Conservation (phyloP, 2,329 filamentous ascomycete genomes). For the Paecilomyces sp. region DNA sequence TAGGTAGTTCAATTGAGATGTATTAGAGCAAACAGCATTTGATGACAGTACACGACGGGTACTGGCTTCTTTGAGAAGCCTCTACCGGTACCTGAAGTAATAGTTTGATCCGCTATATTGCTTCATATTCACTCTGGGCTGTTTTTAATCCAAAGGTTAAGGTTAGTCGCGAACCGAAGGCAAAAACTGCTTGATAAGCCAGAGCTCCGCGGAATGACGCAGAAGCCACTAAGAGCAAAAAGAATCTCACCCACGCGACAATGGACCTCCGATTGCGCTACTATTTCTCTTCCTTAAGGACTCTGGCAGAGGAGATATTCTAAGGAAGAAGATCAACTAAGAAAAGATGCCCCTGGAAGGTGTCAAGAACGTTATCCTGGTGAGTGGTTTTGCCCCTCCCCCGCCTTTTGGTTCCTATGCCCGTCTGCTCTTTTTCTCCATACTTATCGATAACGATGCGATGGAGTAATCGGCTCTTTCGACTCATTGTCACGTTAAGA, state of each 20-base stretch:
- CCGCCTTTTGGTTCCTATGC: background rate
- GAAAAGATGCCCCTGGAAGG: constrained; percentile 33
- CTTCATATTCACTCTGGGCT: no score
- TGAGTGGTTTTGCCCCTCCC: constrained; percentile 14
- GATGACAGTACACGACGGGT: no score
- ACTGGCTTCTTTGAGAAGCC: no score
- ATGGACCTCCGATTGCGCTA: background rate
- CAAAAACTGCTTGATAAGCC: background rate
- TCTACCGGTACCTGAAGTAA: no score
- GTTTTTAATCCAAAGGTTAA: background rate
- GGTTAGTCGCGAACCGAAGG: background rate
- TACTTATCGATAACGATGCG: constrained; percentile 1
- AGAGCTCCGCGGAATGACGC: background rate
- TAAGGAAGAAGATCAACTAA: background rate
- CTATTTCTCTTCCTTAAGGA: background rate
- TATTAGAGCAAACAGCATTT: no score
- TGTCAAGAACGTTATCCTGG: constrained; percentile 37
- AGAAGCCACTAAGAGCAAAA: constrained; percentile 7
- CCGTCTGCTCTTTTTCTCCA: background rate
- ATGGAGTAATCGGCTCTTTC: background rate
- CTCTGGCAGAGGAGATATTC: background rate
- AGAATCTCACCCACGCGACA: constrained; percentile 34
- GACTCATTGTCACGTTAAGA: background rate
- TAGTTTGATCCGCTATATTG: no score
- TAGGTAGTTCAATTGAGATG: no score